Percentiles rank a stretch among this genome's conserved stretches.
Evolutionary conservation across 202 grass and related monocot species (phyloP).

Genomic region (Setaria italica): DNA sequence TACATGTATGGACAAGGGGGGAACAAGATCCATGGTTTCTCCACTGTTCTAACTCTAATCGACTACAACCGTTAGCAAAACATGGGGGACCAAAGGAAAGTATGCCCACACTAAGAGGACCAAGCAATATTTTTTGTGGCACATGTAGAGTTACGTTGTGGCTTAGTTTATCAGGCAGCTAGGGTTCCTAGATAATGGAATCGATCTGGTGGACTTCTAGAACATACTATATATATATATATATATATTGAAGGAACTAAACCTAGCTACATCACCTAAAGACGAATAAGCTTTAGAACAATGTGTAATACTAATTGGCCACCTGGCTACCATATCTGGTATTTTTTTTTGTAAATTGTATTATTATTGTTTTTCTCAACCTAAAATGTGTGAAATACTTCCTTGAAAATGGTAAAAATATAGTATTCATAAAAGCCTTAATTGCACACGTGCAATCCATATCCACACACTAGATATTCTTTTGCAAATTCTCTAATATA

Average conservation of each 20-base stretch:
- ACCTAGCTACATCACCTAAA: too few species aligned
- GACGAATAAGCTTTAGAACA: neutral
- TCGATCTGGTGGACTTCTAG: neutral
- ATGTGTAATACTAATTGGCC: neutral
- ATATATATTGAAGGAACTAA: neutral
- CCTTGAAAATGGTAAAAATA: neutral
- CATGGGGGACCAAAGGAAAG: neutral
- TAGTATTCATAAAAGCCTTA: neutral
- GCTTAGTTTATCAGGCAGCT: conserved; percentile 33
- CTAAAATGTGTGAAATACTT: neutral
- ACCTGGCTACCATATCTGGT: neutral
- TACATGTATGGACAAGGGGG: conserved; percentile 26
- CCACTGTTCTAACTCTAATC: conserved; percentile 31
- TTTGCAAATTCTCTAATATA: neutral
- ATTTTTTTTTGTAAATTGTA: neutral
- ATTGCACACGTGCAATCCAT: neutral
- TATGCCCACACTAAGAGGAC: conserved; percentile 7
- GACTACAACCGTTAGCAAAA: conserved; percentile 28
- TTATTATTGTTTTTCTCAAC: neutral
- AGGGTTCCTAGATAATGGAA: conserved; percentile 12
- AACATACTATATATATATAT: neutral
- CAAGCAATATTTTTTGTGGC: conserved; percentile 29
- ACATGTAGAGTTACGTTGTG: neutral
- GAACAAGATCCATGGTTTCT: conserved; percentile 43
- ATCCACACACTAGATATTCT: neutral